These are phyloP conservation scores for Acidiella bohemica DNA, from an alignment of 495 filamentous ascomycete species.

Conservation along the genomic window DNA sequence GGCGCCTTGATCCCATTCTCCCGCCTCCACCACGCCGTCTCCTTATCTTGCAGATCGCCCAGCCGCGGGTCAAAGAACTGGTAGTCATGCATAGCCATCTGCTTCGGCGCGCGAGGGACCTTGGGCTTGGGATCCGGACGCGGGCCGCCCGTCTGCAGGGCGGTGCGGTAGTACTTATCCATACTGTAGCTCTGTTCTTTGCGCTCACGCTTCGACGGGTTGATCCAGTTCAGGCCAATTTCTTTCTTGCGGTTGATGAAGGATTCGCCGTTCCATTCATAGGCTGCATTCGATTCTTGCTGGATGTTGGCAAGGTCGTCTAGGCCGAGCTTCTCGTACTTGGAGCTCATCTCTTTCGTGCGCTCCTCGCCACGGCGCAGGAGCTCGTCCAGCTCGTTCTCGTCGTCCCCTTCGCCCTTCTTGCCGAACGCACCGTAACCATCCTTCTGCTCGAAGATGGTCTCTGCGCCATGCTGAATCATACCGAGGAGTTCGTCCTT, in stretches of 20 bases:
- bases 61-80: conserved; percentile 85
- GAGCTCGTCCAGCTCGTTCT: conserved; percentile 83
- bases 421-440: conserved; percentile 41
- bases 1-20: conserved; percentile 89
- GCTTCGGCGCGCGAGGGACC: conserved; percentile 89
- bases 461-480: conserved; percentile 98
- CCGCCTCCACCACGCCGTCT: conserved; percentile 91
- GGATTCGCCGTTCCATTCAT: conserved; percentile 97
- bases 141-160: conserved; percentile 70
- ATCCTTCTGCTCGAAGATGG: conserved; percentile 64
- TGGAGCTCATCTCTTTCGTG: conserved; percentile 77
- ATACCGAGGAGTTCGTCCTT: conserved; percentile 94
- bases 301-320: conserved; percentile 97
- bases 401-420: conserved; percentile 56
- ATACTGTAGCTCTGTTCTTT: conserved; percentile 98
- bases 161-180: conserved; percentile 95
- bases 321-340: conserved; percentile 94
- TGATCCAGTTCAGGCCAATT: conserved; percentile 93
- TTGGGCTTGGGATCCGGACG: conserved; percentile 85
- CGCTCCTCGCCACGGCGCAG: conserved; percentile 75
- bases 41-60: conserved; percentile 81
- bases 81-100: conserved; percentile 83
- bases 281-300: conserved; percentile 65
- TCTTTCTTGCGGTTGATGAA: conserved; percentile 91
- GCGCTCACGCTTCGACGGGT: conserved; percentile 93